A percentile compares a stretch with the other conserved stretches of the same genome.
These are phyloP conservation scores for sweet orange (Citrus sinensis) DNA, from an alignment of 345 rosid species.

Conservation along the genomic window DNA sequence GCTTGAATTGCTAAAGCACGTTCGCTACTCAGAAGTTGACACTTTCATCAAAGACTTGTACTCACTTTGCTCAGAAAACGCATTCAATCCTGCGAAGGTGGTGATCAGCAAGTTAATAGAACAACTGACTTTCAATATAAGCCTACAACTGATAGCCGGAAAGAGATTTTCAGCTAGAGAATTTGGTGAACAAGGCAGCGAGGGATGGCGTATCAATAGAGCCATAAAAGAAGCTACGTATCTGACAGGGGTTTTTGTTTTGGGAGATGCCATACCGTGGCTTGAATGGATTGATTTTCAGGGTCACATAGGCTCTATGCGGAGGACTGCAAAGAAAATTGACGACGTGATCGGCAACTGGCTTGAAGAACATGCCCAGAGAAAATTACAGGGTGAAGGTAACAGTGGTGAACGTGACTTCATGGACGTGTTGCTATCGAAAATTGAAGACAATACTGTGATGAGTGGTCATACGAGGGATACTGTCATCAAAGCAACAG, in stretches of 20 bases:
- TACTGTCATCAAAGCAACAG: constrained; percentile 53
- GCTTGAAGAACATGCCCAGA: constrained; percentile 53
- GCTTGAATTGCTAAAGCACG: constrained; percentile 36
- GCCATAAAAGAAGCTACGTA: constrained; percentile 39
- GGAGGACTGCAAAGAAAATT: constrained; percentile 38
- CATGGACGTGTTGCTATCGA: constrained; percentile 54
- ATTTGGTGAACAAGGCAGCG: constrained; percentile 23
- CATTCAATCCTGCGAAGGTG: constrained; percentile 5
- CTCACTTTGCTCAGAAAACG: constrained; percentile 1
- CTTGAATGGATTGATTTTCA: constrained; percentile 52
- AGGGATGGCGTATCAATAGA: constrained; percentile 42
- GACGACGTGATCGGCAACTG: constrained; percentile 45
- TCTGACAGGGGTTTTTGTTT: constrained; percentile 32
- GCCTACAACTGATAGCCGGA: constrained; percentile 45
- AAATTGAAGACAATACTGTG: constrained; percentile 29
- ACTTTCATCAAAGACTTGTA: constrained; percentile 39
- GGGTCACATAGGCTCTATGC: constrained; percentile 46
- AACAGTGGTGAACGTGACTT: constrained; percentile 33
- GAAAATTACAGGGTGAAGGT: constrained; percentile 9
- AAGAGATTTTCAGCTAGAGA: constrained; percentile 29
- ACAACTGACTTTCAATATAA: constrained; percentile 49
- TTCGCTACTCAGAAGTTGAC: constrained; percentile 42
- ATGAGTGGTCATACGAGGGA: constrained; percentile 43
- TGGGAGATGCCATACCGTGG: constrained; percentile 56
- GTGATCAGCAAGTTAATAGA: constrained; percentile 38